These are phyloP conservation scores for Aschersonia sp. DNA, from an alignment of 2,329 filamentous ascomycete genomes.

Conservation along the genomic window DNA sequence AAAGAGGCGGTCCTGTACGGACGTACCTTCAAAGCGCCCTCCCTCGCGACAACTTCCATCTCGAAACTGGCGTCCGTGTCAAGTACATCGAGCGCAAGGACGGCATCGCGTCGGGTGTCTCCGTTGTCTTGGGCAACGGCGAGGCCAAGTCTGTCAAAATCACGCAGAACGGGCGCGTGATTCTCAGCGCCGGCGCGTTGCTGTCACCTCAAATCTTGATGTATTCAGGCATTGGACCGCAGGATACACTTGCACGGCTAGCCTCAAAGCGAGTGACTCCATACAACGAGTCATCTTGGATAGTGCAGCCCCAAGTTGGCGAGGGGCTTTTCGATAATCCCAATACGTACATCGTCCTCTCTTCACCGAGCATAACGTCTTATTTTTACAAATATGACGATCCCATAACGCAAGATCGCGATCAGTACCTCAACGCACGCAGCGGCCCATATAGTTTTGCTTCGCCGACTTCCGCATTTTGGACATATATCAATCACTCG, in stretches of 20 bases:
- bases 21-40: constrained; percentile 35
- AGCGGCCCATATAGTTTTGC: constrained; percentile 39
- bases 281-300: constrained; percentile 23
- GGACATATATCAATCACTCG: constrained; percentile 27
- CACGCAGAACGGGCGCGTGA: constrained; percentile 13
- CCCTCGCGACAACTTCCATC: constrained; percentile 23
- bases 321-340: constrained; percentile 39
- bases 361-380: constrained; percentile 25
- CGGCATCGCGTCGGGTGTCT: constrained; percentile 25
- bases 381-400: constrained; percentile 31
- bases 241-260: constrained; percentile 16
- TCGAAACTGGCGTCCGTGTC: constrained; percentile 28
- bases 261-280: constrained; percentile 6
- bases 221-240: constrained; percentile 27
- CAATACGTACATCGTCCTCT: constrained; percentile 37
- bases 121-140: constrained; percentile 17
- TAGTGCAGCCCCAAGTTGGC: constrained; percentile 33
- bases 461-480: constrained; percentile 37
- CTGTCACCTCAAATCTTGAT: constrained; percentile 26
- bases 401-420: constrained; percentile 23
- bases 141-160: constrained; percentile 15
- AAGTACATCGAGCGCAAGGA: constrained; percentile 25
- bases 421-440: constrained; percentile 30
- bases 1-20: constrained; percentile 31
- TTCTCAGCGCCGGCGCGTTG: constrained; percentile 24